Evolutionary conservation across 805 yeast species (phyloP).

Genomic region (Ogataea pilisensis): DNA sequence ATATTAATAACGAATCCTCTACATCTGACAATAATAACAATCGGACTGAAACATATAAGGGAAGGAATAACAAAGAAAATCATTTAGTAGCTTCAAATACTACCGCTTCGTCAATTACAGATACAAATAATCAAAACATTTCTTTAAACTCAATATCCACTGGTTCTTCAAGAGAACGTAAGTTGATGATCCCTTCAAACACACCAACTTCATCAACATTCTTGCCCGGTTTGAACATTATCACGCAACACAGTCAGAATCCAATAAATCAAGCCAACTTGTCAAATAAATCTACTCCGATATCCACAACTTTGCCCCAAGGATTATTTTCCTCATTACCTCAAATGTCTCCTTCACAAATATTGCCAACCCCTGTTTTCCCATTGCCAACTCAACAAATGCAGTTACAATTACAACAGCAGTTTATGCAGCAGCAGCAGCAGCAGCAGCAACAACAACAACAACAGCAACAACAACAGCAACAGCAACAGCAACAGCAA

Average conservation of each 20-base stretch:
- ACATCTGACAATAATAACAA: neutral
- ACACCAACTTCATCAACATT: slow-evolving; percentile 18
- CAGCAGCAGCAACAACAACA: slow-evolving; percentile 12
- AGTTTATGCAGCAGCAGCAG: slow-evolving; percentile 17
- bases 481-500: neutral
- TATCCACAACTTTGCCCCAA: slow-evolving; percentile 26
- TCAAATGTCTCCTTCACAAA: slow-evolving; percentile 32
- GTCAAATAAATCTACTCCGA: slow-evolving; percentile 27
- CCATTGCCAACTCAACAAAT: slow-evolving; percentile 18
- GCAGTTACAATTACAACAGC: slow-evolving; percentile 23
- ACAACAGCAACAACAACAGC: slow-evolving; percentile 3
- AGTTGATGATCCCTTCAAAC: slow-evolving; percentile 10
- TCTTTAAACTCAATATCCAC: neutral
- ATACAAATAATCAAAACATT: neutral
- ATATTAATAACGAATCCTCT: slow-evolving; percentile 6
- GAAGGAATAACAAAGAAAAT: too few species aligned
- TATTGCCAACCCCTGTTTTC: slow-evolving; percentile 26
- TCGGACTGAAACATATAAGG: neutral
- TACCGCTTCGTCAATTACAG: slow-evolving; percentile 4
- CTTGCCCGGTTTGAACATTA: slow-evolving; percentile 18
- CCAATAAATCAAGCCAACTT: slow-evolving; percentile 14
- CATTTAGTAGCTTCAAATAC: too few species aligned
- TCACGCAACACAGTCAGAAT: slow-evolving; percentile 15
- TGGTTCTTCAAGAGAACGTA: slow-evolving; percentile 9
- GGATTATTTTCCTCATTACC: slow-evolving; percentile 27